phyloP scores from a whole-genome alignment of 352 stramenopile species.

The Phytophthora pisi region DNA sequence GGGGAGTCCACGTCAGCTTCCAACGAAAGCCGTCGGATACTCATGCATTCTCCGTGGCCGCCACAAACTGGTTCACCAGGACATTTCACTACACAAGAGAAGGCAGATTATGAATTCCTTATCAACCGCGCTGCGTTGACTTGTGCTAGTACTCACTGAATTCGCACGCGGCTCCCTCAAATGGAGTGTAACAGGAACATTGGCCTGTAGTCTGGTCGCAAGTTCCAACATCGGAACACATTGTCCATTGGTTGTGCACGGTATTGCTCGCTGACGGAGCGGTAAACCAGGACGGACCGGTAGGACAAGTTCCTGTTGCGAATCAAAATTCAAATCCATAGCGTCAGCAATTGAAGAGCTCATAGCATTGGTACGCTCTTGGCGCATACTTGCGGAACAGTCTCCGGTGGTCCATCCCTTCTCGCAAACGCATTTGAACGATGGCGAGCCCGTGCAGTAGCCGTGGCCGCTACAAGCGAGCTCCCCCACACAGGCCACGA shows the following conservation, averaged over 20 bases:
- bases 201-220: slow-evolving; percentile 62
- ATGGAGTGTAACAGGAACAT: slow-evolving; percentile 67
- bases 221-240: slow-evolving; percentile 66
- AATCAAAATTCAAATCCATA: slow-evolving; percentile 7
- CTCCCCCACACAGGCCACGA: slow-evolving; percentile 65
- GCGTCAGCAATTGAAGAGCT: not conserved
- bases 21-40: slow-evolving; percentile 65
- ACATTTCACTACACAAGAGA: slow-evolving; percentile 56
- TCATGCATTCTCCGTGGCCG: slow-evolving; percentile 82
- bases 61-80: slow-evolving; percentile 56
- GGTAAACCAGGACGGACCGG: slow-evolving; percentile 68
- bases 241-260: slow-evolving; percentile 54
- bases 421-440: slow-evolving; percentile 66
- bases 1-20: slow-evolving; percentile 59
- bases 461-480: slow-evolving; percentile 78
- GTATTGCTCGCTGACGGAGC: slow-evolving; percentile 47
- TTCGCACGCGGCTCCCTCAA: slow-evolving; percentile 65
- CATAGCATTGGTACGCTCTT: not conserved
- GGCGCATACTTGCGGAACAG: slow-evolving; percentile 57
- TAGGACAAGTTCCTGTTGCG: slow-evolving; percentile 57
- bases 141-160: slow-evolving; percentile 36
- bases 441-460: slow-evolving; percentile 61
- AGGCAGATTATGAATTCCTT: not conserved
- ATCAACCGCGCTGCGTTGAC: not conserved
- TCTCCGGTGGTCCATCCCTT: slow-evolving; percentile 67